These are phyloP conservation scores for Xylariaceae sp. DNA, from an alignment of 2,329 filamentous ascomycete species.

Conservation along the genomic window DNA sequence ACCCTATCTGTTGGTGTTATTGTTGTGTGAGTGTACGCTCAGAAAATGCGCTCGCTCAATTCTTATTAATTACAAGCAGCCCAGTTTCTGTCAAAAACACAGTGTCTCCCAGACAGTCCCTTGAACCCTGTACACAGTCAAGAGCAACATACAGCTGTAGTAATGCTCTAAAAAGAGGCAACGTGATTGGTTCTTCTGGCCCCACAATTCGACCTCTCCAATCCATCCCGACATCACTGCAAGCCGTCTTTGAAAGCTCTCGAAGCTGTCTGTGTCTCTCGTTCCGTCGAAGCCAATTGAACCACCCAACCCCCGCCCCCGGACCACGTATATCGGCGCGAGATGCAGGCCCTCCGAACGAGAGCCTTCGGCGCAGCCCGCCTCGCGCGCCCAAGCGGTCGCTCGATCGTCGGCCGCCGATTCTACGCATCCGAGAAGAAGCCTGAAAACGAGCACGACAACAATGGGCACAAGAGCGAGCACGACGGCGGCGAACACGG, in stretches of 20 bases:
- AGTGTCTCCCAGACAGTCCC: no score
- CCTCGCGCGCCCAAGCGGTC: constrained; percentile 31
- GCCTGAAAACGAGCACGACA: no score
- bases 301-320: constrained; percentile 6
- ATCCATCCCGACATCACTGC: constrained; percentile 23
- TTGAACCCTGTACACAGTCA: constrained; percentile 10
- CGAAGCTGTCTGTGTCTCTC: constrained; percentile 13
- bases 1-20: no score
- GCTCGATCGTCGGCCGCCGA: no score
- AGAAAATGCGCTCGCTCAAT: no score
- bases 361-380: constrained; percentile 38
- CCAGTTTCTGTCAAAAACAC: no score
- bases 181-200: constrained; percentile 20
- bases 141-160: no score
- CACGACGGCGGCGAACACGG: no score
- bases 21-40: no score
- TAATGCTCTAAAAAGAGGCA: constrained; percentile 10
- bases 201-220: constrained; percentile 21
- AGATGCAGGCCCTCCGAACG: constrained; percentile 38
- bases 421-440: constrained; percentile 52
- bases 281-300: constrained; percentile 24
- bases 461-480: no score
- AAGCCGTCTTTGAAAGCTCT: constrained; percentile 7
- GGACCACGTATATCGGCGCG: constrained; percentile 11
- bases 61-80: no score